Evolutionary conservation across 768 basidiomycete species (phyloP), one percentile per base, ranked within the genome.

Genomic region (Tulasnella sp.): DNA sequence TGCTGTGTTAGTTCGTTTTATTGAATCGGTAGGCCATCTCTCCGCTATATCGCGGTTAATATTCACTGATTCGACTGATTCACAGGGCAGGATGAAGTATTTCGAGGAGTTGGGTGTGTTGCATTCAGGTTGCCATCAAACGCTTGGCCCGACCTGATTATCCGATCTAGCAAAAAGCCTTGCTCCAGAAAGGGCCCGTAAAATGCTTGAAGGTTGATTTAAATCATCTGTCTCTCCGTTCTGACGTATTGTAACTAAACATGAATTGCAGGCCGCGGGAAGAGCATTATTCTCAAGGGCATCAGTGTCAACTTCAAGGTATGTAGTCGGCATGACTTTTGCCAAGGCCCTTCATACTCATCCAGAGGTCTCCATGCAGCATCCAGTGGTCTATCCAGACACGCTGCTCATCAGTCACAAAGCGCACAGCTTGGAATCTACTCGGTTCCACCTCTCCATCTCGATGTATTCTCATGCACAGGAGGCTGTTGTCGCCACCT

Each of bases 381-480:
- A 81, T 21, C 87, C 87, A 0, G 84, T 87, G 10, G 81, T 79
- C 11, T 88, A 77, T 65, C 87, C 87, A 24, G 86, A 88, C 69
- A 86, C 84, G 34, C 76, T 81, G 0, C 68, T 71, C 42, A 70
- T 69, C 15, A 67, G 42, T 64, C 72, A 60, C 49, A 65, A 49
- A 68, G 76, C 67, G 63, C 49, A 62, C 21, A 46, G 55, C 15
- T 43, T 55, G 3, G 64, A 12, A 62, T 75, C 50, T 71, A 71
- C 72, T 17, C 73, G 78, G 29, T 81, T 87, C 66, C 70, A 73
- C 45, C 71, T 82, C 49, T 68, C 69, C 34, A 46, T 49, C 19
- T 42, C 74, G 17, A 80, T 83, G 8, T 88, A 82, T 69, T 87
- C 86, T 10, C 74, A 84, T 46, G 65, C 72, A 12, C 86, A 87